Base-by-base conservation (phyloP, 352 stramenopile genomes). In the Globisporangium paddicum region DNA sequence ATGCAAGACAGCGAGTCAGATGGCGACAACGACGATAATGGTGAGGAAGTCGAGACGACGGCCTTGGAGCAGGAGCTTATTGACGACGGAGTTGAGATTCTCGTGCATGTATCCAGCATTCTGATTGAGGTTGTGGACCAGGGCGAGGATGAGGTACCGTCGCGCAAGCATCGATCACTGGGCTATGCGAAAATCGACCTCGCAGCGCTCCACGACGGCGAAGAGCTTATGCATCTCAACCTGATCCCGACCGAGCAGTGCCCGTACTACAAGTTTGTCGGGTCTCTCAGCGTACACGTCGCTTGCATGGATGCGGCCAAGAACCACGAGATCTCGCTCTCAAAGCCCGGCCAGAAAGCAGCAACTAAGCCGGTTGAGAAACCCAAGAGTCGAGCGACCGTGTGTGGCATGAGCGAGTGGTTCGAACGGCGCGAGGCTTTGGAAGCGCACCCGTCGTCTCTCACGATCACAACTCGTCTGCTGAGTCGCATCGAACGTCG, bases 231-330 rank as follows among this genome's bases (percentile, higher is more conserved):
- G 11, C 52, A 68, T 21, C 23, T 87, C 21, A 60, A 65, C 11
- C 55, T 90, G 23, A 41, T 88, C 11, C 78, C 81, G 26, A 46
- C 60, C 10, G 65, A 70, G 10, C 52, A 34, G 16, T 47, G 69
- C 0, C 69, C 79, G 25, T 89, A 86, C 35, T 82, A 77, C 64
- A 87, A 79, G 25, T 82, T 68, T 50, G 63, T 80, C 23, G 81
- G 81, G 0, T 76, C 71, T 1, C 23, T 89, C 7, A 71, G 68
- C 26, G 14, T 85, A 7, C 60, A 71, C 3, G 56, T 88, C 6
- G 56, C 67, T 2, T 72, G 66, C 21, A 42, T 44, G 1, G 58
- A 72, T 21, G 37, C 53, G 7, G 41, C 55, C 1, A 58, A 61
- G 8, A n/a, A 46, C 6, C 63, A 58, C 2, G 45, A 63, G 16